phyloP scores from a whole-genome alignment of 2,329 filamentous ascomycete species.

The Pyrenochaeta sp. region DNA sequence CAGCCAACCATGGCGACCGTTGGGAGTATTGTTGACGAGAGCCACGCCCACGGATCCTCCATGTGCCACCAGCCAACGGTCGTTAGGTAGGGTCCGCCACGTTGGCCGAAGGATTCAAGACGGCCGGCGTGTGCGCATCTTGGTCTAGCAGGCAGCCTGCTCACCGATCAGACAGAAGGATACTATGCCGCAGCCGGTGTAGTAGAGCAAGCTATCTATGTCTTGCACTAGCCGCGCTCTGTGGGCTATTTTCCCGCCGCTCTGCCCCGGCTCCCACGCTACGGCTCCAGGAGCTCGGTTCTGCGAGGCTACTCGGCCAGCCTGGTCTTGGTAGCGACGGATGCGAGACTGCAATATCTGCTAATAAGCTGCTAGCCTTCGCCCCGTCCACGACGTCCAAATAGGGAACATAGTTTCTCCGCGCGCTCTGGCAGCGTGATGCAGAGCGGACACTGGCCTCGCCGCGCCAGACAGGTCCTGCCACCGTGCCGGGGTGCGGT shows the following conservation, averaged over 20 bases:
- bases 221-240: conserved; percentile 30
- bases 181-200: conserved; percentile 29
- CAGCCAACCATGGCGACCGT: not conserved
- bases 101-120: conserved; percentile 29
- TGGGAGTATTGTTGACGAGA: not conserved
- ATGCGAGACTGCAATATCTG: conserved; percentile 1
- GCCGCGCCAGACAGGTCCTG: no score
- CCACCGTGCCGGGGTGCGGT: no score
- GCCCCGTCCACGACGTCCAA: conserved; percentile 23
- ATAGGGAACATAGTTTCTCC: conserved; percentile 34
- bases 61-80: conserved; percentile 5
- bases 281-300: conserved; percentile 25
- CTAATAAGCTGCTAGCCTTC: conserved; percentile 4
- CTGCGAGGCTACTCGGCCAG: conserved; percentile 16
- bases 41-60: conserved; percentile 4
- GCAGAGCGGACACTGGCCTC: conserved; percentile 13
- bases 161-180: conserved; percentile 19
- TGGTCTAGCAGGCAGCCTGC: conserved; percentile 4
- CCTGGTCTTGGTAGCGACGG: conserved; percentile 14
- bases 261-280: conserved; percentile 14
- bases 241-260: conserved; percentile 5
- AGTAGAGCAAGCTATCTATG: conserved; percentile 16
- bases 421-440: conserved; percentile 19
- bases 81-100: conserved; percentile 29
- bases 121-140: conserved; percentile 14